phyloP scores from a whole-genome alignment of 305 asterid species.

The Euphrasia arctica region DNA sequence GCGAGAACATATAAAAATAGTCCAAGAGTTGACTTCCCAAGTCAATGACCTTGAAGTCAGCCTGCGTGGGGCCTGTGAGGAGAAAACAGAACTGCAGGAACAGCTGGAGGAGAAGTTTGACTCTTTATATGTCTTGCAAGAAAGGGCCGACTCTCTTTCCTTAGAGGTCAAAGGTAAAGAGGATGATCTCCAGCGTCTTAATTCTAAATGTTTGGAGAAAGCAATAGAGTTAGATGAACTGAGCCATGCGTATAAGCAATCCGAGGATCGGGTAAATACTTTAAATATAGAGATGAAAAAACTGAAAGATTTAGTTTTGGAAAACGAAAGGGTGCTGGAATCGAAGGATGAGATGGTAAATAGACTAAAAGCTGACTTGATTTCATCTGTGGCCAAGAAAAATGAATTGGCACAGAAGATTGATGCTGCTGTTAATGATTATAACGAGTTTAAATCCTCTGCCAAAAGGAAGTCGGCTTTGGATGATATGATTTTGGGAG shows the following conservation, averaged over 20 bases:
- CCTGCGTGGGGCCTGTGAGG: constrained; percentile 42
- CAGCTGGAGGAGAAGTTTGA: constrained; percentile 56
- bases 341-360: constrained; percentile 36
- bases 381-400: constrained; percentile 40
- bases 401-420: constrained; percentile 40
- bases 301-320: constrained; percentile 42
- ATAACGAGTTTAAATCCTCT: constrained; percentile 42
- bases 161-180: constrained; percentile 64
- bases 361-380: constrained; percentile 43
- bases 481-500: constrained; percentile 49
- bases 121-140: constrained; percentile 46
- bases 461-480: constrained; percentile 57
- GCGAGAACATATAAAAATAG: constrained; percentile 41
- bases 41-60: constrained; percentile 45
- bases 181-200: constrained; percentile 34
- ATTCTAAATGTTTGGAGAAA: constrained; percentile 43
- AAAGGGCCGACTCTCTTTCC: constrained; percentile 47
- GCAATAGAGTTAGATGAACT: constrained; percentile 41
- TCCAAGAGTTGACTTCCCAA: constrained; percentile 37
- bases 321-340: constrained; percentile 55
- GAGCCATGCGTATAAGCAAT: constrained; percentile 37
- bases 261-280: constrained; percentile 41
- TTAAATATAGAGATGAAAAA: constrained; percentile 45
- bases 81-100: constrained; percentile 52
- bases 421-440: constrained; percentile 40